These are phyloP conservation scores for Stephanodiscus minutulus DNA, from an alignment of 108 stramenopile species.

Conservation along the genomic window DNA sequence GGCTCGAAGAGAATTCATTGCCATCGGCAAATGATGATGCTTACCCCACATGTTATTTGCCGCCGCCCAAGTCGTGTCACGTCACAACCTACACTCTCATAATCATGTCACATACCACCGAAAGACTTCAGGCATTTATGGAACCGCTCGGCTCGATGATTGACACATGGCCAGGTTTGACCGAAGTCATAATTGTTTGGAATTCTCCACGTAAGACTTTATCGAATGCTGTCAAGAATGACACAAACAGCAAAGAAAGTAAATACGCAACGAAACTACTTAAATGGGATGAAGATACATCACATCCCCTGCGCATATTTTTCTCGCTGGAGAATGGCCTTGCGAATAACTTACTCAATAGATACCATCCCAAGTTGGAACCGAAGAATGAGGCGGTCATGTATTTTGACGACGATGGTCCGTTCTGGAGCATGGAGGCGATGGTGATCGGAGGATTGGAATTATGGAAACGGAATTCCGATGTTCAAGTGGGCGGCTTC, in stretches of 20 bases:
- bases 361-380: constrained; percentile 80
- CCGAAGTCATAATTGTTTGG: constrained; percentile 85
- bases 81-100: constrained; percentile 49
- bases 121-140: constrained; percentile 50
- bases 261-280: constrained; percentile 51
- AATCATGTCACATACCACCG: constrained; percentile 57
- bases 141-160: constrained; percentile 38
- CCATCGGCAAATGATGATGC: not conserved
- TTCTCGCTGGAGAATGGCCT: constrained; percentile 79
- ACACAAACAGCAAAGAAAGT: constrained; percentile 33
- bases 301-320: constrained; percentile 69
- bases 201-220: constrained; percentile 71
- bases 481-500: constrained; percentile 86
- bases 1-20: constrained; percentile 21
- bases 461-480: constrained; percentile 87
- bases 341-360: constrained; percentile 82
- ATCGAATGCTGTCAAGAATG: constrained; percentile 12
- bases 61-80: constrained; percentile 49
- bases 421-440: constrained; percentile 74
- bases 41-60: constrained; percentile 51
- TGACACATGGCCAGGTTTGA: constrained; percentile 46
- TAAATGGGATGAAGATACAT: constrained; percentile 47
- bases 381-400: constrained; percentile 81
- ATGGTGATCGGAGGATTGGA: constrained; percentile 71
- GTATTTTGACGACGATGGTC: constrained; percentile 92